Evolutionary conservation across 805 yeast species (phyloP), one percentile per base, ranked within the genome.

Genomic region (Metschnikowia arizonensis): DNA sequence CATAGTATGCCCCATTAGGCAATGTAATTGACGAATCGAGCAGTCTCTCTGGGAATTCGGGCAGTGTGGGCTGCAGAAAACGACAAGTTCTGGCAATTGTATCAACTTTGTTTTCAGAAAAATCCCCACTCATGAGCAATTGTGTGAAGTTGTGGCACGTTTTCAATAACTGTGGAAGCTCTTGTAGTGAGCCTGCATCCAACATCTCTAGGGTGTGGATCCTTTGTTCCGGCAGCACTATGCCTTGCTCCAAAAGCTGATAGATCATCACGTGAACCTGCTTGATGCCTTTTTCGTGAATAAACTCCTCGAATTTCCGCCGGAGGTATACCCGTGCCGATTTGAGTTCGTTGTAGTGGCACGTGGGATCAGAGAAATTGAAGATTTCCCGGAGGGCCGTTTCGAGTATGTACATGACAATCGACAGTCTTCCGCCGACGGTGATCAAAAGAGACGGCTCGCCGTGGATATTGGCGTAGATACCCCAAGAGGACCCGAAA

Each of bases 401-500:
- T 4, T 52, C 44, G 3, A 79, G 44, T 2, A 80, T 59, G 3
- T 49, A 47, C 2, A 48, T 42, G 4, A 76, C 61, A 1, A 78
- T 74, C 24, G 61, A 61, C 0, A 59, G 54, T n/a, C 75, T 74
- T 0, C 93, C 91, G 23, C 75, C 63, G 1, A 81, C 58, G 3
- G 74, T 74, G n/a, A 84, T 53, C 0, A 74, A 61, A 5, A 85
- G 56, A 5, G 82, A 75, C 0, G 74, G 70, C 42, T 74, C 78
- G 4, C 85, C 82, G 50, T 76, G 76, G 11, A 67, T 48, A 3
- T 83, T 78, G 0, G 88, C 77, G 30, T 61, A 65, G 0, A 84
- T 49, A 15, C 77, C 81, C 77, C 84, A 84, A 0, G 75, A 58
- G 54, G 73, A 81, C 1, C 82, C 80, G 8, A 81, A 47, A n/a